These are phyloP conservation scores for Berkeleyomyces rouxiae DNA, from an alignment of 2,329 filamentous ascomycete genomes.

Conservation along the genomic window DNA sequence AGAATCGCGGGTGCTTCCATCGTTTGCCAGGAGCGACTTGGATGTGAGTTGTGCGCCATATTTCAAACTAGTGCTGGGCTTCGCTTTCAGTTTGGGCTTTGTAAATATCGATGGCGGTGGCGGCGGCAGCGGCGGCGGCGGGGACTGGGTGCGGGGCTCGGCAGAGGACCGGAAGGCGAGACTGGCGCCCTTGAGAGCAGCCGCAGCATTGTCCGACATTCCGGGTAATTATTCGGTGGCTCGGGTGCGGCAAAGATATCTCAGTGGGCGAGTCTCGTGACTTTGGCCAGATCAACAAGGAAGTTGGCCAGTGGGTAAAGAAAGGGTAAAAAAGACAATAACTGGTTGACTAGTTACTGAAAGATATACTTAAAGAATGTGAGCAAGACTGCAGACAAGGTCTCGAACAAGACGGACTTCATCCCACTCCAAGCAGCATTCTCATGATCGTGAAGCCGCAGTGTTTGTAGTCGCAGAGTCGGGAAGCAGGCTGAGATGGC, in stretches of 20 bases:
- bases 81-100: background rate
- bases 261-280: background rate
- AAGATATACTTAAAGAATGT: background rate
- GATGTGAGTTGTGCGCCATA: background rate
- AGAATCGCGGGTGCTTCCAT: background rate
- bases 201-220: conserved; percentile 5
- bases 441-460: background rate
- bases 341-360: background rate
- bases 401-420: background rate
- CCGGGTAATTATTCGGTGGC: background rate
- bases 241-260: too few species aligned
- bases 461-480: background rate
- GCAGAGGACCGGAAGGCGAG: background rate
- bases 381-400: background rate
- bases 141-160: background rate
- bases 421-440: background rate
- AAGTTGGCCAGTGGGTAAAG: background rate
- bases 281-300: background rate
- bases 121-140: background rate
- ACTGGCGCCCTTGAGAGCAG: conserved; percentile 2
- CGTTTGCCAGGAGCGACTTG: background rate
- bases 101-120: background rate
- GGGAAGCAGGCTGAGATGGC: too few species aligned
- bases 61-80: background rate
- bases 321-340: background rate